These are phyloP conservation scores for Phallus indusiatus DNA, from an alignment of 768 basidiomycete genomes.

Conservation along the genomic window DNA sequence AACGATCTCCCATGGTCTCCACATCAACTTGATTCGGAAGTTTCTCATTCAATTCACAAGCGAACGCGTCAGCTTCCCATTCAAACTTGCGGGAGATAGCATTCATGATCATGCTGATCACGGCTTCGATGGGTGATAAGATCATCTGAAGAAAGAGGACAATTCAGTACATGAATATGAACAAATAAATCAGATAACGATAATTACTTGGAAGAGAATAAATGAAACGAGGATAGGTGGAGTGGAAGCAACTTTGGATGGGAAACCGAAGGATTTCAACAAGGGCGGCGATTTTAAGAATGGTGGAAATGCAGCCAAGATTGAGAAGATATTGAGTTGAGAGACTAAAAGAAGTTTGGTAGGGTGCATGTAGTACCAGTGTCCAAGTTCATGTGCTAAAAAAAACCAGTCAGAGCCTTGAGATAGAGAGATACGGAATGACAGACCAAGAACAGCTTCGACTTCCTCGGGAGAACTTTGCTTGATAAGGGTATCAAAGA, in stretches of 20 bases:
- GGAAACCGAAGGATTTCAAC: conserved; percentile 74
- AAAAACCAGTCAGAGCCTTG: neutral
- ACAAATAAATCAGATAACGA: neutral
- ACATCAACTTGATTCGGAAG: conserved; percentile 35
- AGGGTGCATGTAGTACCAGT: conserved; percentile 91
- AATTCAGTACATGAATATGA: neutral
- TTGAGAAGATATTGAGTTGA: conserved; percentile 80
- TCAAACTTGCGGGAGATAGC: conserved; percentile 80
- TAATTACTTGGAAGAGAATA: conserved; percentile 65
- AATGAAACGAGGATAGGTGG: conserved; percentile 83
- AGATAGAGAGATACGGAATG: neutral
- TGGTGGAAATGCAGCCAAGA: conserved; percentile 82
- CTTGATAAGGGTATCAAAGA: conserved; percentile 95
- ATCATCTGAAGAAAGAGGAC: conserved; percentile 48
- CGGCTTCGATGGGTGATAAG: conserved; percentile 65
- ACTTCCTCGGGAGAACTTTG: conserved; percentile 86
- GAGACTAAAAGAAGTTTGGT: conserved; percentile 80
- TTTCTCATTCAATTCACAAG: conserved; percentile 56
- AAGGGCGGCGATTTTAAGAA: conserved; percentile 77
- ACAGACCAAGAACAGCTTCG: conserved; percentile 79
- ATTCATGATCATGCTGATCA: conserved; percentile 69
- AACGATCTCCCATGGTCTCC: conserved; percentile 78
- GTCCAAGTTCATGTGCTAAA: conserved; percentile 87
- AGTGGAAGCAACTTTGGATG: conserved; percentile 46
- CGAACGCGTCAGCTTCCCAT: conserved; percentile 87